Base-by-base conservation (phyloP, 148 eudicot genomes). In the Suaeda aralocaspica region DNA sequence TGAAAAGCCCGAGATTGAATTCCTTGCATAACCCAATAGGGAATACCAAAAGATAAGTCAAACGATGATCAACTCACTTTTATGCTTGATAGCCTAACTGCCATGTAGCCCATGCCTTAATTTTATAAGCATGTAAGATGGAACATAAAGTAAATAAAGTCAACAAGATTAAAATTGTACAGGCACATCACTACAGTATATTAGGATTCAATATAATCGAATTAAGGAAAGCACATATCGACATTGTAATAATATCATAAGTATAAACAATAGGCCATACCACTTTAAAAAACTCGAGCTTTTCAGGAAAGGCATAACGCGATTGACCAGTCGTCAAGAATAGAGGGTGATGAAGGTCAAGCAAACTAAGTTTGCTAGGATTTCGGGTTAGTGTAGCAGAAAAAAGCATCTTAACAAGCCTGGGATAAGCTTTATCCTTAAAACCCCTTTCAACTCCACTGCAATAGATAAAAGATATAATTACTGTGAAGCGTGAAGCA, bases 381-480 rank as follows among this genome's bases (percentile, higher is more conserved):
- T 93, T 96, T 76, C 88, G 92, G 48, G 96, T 93, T 59, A 93
- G 77, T 24, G 98, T 93, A 57, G 98, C 98, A 67, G 96, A 93
- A 64, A 93, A 85, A 78, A 93, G 86, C 93, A 93, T 88, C 80
- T 93, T 93, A 72, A 72, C 84, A 58, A 93, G 94, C 88, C 96
- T 86, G 58, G 96, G 98, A 66, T 66, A 77, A 50, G 81, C 71
- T 80, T 82, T 93, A 55, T 84, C 86, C 76, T 87, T 86, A 60
- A 88, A 88, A 18, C 95, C 94, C 77, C 96, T 88, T 74, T 93
- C 98, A 58, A 82, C 87, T 50, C 92, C 94, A 70, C 98, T 93
- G 87, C 79, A 83, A 75, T 51, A 80, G 49, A 69, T 71, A 53
- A 24, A 70, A 61, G 41, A 75, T 25, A 68, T 63, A 49, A 63